These are phyloP conservation scores for Saccharomyces hybrid DNA, from an alignment of 1,139 yeast genomes.

Conservation along the genomic window DNA sequence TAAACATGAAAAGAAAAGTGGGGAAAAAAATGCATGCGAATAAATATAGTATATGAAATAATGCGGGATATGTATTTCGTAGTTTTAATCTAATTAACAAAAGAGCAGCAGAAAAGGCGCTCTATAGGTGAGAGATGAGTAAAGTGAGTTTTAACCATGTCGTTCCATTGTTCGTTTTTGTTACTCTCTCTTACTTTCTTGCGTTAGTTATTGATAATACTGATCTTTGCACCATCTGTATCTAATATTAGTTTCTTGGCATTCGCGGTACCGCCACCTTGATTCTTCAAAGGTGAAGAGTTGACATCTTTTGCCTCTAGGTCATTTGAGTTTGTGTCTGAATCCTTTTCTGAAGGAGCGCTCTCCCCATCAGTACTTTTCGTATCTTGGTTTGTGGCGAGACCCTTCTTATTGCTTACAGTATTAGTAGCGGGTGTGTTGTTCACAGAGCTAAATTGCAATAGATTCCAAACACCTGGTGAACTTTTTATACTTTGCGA, in stretches of 20 bases:
- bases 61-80: neutral
- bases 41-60: neutral
- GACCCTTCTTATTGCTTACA: conserved; percentile 4
- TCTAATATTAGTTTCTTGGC: conserved; percentile 21
- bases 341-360: conserved; percentile 5
- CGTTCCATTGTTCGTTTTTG: neutral
- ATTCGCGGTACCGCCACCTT: conserved; percentile 2
- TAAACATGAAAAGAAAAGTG: neutral
- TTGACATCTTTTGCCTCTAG: conserved; percentile 7
- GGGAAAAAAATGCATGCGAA: neutral
- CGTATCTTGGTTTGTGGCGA: conserved; percentile 1
- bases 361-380: conserved; percentile 2
- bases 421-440: conserved; percentile 25
- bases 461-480: conserved; percentile 74
- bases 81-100: too few relatives aligned
- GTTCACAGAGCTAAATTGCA: conserved; percentile 55
- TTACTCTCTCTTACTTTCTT: neutral
- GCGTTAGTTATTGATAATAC: conserved; percentile 14
- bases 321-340: conserved; percentile 1
- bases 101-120: too few relatives aligned
- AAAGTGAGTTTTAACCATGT: neutral
- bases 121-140: too few relatives aligned
- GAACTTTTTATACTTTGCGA: conserved; percentile 29
- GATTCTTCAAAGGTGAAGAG: conserved; percentile 17
- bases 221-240: conserved; percentile 28